Conservation (phyloP, 2,329 filamentous ascomycete genomes). For the Cordyceps javanica region DNA sequence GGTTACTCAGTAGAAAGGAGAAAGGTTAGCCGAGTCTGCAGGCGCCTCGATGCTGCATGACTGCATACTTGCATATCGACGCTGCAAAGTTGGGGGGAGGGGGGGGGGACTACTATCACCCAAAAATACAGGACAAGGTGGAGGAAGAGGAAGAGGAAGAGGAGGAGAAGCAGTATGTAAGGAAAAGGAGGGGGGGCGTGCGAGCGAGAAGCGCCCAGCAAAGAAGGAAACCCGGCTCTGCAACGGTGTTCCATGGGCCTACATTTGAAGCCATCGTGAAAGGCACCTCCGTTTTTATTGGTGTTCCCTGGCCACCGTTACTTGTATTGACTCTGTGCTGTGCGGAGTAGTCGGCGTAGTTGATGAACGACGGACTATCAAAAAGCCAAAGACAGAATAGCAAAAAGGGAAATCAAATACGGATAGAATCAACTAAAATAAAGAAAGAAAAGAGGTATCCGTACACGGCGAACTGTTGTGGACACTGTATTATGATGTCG, state of each 20-base stretch:
- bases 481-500: not conserved
- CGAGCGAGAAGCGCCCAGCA: conserved; percentile 1
- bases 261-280: not conserved
- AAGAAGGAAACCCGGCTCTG: too few species aligned
- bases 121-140: not conserved
- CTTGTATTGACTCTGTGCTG: not conserved
- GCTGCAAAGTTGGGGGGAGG: too few species aligned
- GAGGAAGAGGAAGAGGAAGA: not conserved
- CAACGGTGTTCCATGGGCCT: not conserved
- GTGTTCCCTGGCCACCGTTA: not conserved
- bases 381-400: not conserved
- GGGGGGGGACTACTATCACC: not conserved
- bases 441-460: not conserved
- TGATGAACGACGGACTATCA: not conserved
- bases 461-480: not conserved
- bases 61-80: not conserved
- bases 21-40: not conserved
- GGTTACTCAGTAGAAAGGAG: not conserved
- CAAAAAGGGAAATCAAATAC: too few species aligned
- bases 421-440: too few species aligned
- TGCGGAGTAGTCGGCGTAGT: not conserved
- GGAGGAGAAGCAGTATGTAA: too few species aligned
- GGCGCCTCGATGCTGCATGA: not conserved
- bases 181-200: too few species aligned
- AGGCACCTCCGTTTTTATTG: not conserved